Evolutionary conservation across 805 yeast genomes (phyloP), one percentile per base, ranked within the genome.

Genomic region (Vanderwaltozyma yarrowii): DNA sequence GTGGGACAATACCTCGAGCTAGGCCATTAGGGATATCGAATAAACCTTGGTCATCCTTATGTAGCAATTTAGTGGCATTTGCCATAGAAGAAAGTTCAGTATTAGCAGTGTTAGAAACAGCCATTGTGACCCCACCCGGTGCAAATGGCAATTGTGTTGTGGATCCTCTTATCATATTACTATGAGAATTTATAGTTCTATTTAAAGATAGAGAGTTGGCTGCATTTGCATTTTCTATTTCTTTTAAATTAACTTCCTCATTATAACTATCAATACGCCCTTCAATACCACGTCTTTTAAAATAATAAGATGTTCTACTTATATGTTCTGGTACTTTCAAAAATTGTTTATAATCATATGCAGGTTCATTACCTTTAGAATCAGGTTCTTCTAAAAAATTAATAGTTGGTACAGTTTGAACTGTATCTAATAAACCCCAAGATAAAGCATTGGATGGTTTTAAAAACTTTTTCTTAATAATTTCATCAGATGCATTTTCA

Each of bases 1-100:
- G 16, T 6, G 59, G 61, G 6, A 66, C 42, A 9, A 88, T 64
- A 0, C 96, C 95, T 43, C 97, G 67, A 6, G 73, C 54, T 38
- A 92, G 67, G 0, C 96, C 96, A 15, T 80, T 89, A 0, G 96
- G 92, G 1, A 75, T 60, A 56, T 85, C 94, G 51, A 80, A 83
- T 27, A 92, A 60, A 0, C 97, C 98, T 24, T 74, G 67, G 2
- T 61, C 62, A 51, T 83, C 89, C 51, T 79, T 71, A 50, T 81
- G 92, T 33, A 82, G 52, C 31, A 64, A 61, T 29, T 52, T 53
- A 1, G 52, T 46, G 5, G 49, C 51, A 3, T 40, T 36, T n/a
- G 47, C 42, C 37, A 42, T 40, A 14, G 45, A 29, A 30, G 69
- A 56, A 3, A 38, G 43, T 5, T 42, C 48, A 3, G 10, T 19